Conservation (phyloP, 768 basidiomycete species). For the Termitomyces sp. region DNA sequence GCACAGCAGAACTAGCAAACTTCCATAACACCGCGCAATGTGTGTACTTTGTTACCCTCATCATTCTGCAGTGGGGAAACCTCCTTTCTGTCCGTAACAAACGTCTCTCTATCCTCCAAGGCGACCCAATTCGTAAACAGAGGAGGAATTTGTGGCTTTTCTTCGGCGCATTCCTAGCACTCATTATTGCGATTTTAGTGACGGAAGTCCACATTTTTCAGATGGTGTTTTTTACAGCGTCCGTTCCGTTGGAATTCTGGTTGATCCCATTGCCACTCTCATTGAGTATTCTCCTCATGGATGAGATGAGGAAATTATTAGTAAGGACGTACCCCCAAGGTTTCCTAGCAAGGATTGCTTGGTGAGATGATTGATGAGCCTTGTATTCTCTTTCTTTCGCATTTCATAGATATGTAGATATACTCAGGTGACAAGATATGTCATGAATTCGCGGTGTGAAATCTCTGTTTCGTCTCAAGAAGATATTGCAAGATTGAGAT, state of each 20-base stretch:
- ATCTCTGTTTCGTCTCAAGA: too few relatives aligned
- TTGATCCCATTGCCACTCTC: slow-evolving; percentile 39
- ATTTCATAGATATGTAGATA: too few relatives aligned
- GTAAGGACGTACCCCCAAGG: slow-evolving; percentile 21
- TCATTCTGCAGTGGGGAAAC: background rate
- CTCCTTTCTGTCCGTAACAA: slow-evolving; percentile 6
- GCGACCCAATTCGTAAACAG: slow-evolving; percentile 13
- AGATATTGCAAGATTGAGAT: too few relatives aligned
- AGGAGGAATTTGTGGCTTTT: slow-evolving; percentile 27
- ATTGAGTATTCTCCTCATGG: slow-evolving; percentile 30
- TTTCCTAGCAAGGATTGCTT: background rate
- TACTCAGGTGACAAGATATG: too few relatives aligned
- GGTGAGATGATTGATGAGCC: too few relatives aligned
- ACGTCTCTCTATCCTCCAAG: slow-evolving; percentile 27
- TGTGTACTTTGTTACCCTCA: background rate
- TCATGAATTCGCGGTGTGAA: too few relatives aligned
- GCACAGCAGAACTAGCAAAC: too few relatives aligned
- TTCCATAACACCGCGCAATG: background rate
- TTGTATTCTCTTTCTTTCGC: too few relatives aligned
- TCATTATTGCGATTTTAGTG: slow-evolving; percentile 34
- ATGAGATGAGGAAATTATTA: slow-evolving; percentile 38
- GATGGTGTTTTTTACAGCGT: slow-evolving; percentile 32
- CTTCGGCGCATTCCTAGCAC: slow-evolving; percentile 14
- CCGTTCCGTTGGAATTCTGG: slow-evolving; percentile 44
- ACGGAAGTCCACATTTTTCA: slow-evolving; percentile 38